These are phyloP conservation scores for Candida methanosorbosa DNA, from an alignment of 805 yeast genomes.

Conservation along the genomic window DNA sequence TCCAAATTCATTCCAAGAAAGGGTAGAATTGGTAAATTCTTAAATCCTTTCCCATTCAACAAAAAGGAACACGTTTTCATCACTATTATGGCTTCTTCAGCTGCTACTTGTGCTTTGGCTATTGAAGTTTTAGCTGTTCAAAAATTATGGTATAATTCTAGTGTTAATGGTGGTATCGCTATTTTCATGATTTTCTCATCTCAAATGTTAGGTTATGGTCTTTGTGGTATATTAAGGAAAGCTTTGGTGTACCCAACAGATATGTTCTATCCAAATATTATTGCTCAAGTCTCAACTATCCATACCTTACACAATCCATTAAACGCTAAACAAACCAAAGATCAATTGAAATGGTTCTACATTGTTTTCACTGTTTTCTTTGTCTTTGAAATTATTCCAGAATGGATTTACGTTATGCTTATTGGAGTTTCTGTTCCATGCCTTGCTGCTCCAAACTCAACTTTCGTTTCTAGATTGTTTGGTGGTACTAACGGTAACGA, in stretches of 20 bases:
- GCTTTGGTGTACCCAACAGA: conserved; percentile 15
- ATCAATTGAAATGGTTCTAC: conserved; percentile 16
- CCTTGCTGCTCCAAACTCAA: conserved; percentile 18
- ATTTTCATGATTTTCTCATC: conserved; percentile 24
- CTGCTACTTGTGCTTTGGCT: conserved; percentile 20
- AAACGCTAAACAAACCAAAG: conserved; percentile 7
- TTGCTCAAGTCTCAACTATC: conserved; percentile 22
- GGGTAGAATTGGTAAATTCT: conserved; percentile 6
- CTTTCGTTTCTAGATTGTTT: conserved; percentile 21
- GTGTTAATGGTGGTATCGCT: conserved; percentile 17
- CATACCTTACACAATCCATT: conserved; percentile 18
- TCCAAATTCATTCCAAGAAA: conserved; percentile 18
- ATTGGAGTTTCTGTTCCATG: conserved; percentile 23
- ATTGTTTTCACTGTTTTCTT: conserved; percentile 16
- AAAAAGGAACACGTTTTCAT: conserved; percentile 36
- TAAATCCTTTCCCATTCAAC: conserved; percentile 37
- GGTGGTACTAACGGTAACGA: conserved; percentile 27
- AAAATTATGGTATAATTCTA: conserved; percentile 20
- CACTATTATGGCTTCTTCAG: conserved; percentile 26
- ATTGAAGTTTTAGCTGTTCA: conserved; percentile 26
- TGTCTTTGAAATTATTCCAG: conserved; percentile 23
- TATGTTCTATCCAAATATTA: conserved; percentile 32
- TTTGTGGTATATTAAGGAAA: conserved; percentile 20
- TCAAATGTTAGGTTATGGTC: conserved; percentile 22
- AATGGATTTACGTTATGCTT: conserved; percentile 21